phyloP scores from a whole-genome alignment of 2,329 filamentous ascomycete species.

The Epichloe scottii region DNA sequence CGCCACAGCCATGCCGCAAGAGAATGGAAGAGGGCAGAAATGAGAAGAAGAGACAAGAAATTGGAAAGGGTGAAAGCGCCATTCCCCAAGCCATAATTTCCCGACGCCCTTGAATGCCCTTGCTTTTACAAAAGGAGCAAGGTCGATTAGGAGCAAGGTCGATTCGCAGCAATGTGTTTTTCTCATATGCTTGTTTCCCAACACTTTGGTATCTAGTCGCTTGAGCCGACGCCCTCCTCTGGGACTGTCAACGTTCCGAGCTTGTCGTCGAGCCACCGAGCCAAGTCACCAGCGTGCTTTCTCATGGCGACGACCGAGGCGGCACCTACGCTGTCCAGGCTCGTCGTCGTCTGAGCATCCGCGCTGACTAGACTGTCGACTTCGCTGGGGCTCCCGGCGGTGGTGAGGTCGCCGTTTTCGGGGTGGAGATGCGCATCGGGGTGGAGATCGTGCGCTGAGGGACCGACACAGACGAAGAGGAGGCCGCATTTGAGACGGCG shows the following conservation, averaged over 20 bases:
- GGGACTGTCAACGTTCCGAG: slow-evolving; percentile 40
- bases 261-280: slow-evolving; percentile 47
- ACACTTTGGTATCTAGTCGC: background rate
- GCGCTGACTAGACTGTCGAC: slow-evolving; percentile 34
- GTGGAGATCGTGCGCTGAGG: slow-evolving; percentile 19
- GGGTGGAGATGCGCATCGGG: slow-evolving; percentile 10
- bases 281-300: slow-evolving; percentile 45
- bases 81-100: background rate
- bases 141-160: background rate
- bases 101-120: slow-evolving; percentile 2
- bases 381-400: slow-evolving; percentile 27
- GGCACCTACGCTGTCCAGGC: slow-evolving; percentile 25
- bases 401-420: slow-evolving; percentile 21
- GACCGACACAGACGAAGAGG: slow-evolving; percentile 48
- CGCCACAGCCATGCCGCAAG: too few relatives aligned
- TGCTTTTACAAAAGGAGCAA: background rate
- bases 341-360: slow-evolving; percentile 31
- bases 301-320: slow-evolving; percentile 39
- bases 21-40: background rate
- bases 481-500: slow-evolving; percentile 44
- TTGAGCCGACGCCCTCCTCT: slow-evolving; percentile 33
- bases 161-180: background rate
- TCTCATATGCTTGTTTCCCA: background rate
- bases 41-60: background rate
- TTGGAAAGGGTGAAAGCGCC: background rate